Base-by-base conservation (phyloP, 306 rosid species). In the Styphnolobium japonicum region DNA sequence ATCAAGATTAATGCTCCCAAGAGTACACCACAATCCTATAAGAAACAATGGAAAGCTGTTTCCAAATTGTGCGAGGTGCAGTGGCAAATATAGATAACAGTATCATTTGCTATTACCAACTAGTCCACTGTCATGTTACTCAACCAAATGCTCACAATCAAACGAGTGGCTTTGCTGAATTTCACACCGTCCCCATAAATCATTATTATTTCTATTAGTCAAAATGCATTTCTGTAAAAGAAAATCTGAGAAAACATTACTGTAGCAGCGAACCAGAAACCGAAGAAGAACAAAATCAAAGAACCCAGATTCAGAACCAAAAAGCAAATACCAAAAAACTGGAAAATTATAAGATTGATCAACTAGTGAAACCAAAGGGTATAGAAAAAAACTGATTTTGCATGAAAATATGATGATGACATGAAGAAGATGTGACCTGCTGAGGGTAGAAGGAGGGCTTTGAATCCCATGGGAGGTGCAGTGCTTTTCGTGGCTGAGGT, bases 401-500 rank as follows among this genome's bases (percentile, higher is more conserved):
- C 19, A 33, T 23, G n/a, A 65, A 55, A 60, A 40, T 25, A 42
- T 8, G 2, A 49, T 4, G 51, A 16, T 14, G 5, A n/a, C 0
- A 16, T 0, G 39, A 55, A 66, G 75, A 22, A 10, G 2, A 65
- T 3, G 33, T 49, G 39, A 91, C 98, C 97, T 94, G 98, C 36
- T 89, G 93, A 6, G 98, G 97, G 27, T 74, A 78, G 76, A 90
- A 89, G 65, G 93, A 53, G 16, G 82, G 43, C 49, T 82, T 85
- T 7, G 36, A 71, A 55, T 46, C 29, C 92, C 91, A 85, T 73
- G 95, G 90, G 52, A 94, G 82, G 2, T 83, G 86, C 10, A 94
- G 89, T 29, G 90, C 71, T 82, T 89, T 57, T 10, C 97, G 91
- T n/a, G 97, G 97, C 56, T 18, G 87, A 36, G 98, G 98, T 48